phyloP scores from a whole-genome alignment of 2,329 filamentous ascomycete genomes.

The Colletotrichum chlorophyti region DNA sequence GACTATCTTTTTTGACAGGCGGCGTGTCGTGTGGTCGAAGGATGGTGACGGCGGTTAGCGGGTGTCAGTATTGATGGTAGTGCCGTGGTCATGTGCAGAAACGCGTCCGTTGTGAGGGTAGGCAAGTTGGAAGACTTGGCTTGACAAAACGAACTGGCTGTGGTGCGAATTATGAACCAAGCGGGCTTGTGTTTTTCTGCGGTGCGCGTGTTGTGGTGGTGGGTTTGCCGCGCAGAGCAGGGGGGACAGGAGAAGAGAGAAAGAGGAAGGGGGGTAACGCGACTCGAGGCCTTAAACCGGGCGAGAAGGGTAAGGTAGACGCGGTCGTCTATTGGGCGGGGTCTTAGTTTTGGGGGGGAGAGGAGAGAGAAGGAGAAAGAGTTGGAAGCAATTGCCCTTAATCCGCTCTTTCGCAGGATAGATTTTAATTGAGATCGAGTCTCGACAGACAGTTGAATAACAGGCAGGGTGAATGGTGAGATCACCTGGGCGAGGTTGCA shows the following conservation, averaged over 20 bases:
- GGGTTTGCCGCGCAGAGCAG: conserved; percentile 10
- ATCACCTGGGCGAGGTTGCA: not conserved
- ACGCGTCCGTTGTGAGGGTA: conserved; percentile 1
- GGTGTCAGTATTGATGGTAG: conserved; percentile 3
- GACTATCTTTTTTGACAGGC: conserved; percentile 27
- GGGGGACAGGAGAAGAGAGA: conserved; percentile 2
- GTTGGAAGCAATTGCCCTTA: too few relatives aligned
- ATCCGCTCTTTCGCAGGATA: too few relatives aligned
- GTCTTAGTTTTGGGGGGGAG: too few relatives aligned
- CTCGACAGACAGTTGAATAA: not conserved
- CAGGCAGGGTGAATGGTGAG: not conserved
- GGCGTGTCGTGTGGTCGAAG: conserved; percentile 6
- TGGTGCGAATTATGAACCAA: conserved; percentile 18
- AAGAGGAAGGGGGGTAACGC: not conserved
- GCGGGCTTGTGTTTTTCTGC: conserved; percentile 20
- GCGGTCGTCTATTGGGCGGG: too few relatives aligned
- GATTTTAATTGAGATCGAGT: not conserved
- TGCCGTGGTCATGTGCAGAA: too few relatives aligned
- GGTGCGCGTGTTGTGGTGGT: conserved; percentile 8
- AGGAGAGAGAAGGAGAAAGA: too few relatives aligned
- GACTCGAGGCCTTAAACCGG: too few relatives aligned
- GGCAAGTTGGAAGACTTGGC: conserved; percentile 6
- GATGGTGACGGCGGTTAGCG: not conserved
- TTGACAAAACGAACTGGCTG: conserved; percentile 21
- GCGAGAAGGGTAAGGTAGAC: too few relatives aligned